phyloP scores from a whole-genome alignment of 2,329 filamentous ascomycete species.

The Teratosphaeria epicoccoides region DNA sequence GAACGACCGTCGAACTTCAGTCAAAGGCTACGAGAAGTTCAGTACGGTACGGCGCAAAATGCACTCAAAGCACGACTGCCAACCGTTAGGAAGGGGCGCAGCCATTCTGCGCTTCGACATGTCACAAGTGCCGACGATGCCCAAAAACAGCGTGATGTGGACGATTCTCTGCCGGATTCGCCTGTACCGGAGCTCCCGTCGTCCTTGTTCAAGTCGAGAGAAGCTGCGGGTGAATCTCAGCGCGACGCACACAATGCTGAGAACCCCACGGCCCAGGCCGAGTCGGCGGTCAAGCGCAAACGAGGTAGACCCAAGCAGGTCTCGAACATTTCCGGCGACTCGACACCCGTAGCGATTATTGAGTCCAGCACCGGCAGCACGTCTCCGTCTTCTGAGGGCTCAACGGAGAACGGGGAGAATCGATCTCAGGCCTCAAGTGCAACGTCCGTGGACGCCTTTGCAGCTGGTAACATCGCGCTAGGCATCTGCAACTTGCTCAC shows the following conservation, averaged over 20 bases:
- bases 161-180: neutral
- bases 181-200: neutral
- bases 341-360: neutral
- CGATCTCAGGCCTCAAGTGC: constrained; percentile 20
- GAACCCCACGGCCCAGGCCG: constrained; percentile 12
- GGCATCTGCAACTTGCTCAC: constrained; percentile 24
- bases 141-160: neutral
- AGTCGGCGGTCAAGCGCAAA: constrained; percentile 8
- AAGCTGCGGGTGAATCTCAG: neutral
- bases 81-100: constrained; percentile 18
- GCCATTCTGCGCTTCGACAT: constrained; percentile 17
- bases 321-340: constrained; percentile 6
- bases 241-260: constrained; percentile 15
- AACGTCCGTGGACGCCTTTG: constrained; percentile 20
- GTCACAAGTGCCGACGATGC: constrained; percentile 19
- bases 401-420: constrained; percentile 12
- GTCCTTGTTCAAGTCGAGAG: neutral
- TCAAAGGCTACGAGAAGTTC: neutral
- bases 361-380: constrained; percentile 9
- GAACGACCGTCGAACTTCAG: neutral
- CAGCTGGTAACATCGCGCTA: constrained; percentile 18
- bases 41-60: neutral
- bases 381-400: constrained; percentile 13
- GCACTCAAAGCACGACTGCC: constrained; percentile 11
- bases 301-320: constrained; percentile 16